Base-by-base conservation (phyloP, 345 rosid species). In the Brassica rapa region DNA sequence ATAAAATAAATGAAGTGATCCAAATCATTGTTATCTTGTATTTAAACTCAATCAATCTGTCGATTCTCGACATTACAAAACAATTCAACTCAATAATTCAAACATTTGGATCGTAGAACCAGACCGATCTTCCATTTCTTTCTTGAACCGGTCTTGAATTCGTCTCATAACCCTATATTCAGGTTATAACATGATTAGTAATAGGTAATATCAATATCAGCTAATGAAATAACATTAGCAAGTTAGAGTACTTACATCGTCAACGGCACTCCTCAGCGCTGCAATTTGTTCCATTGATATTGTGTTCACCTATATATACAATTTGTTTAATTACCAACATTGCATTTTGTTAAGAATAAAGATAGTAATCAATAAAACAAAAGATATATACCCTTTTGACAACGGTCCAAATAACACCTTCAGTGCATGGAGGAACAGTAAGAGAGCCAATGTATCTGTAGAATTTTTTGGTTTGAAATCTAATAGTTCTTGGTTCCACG, bases 381-480 rank as follows among this genome's bases (percentile, higher is more conserved):
- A 32, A 51, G 0, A 12, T 37, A 9, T 12, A 33, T 63, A 88
- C 95, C 91, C 77, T 84, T 41, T 80, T 78, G 16, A 79, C 66
- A 8, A 90, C 49, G 6, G 91, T 92, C 97, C 97, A 92, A 70
- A 88, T 46, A 51, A 89, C 87, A 4, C 93, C 96, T 82, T 92
- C 92, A 0, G 87, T 89, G 82, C 97, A 90, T 0, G 94, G 93
- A 81, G 97, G 92, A 79, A 41, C 55, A 2, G 96, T 87, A 7
- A 90, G 86, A 11, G 94, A 90, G 12, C 96, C 97, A 1, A 84
- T 69, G 60, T 90, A 90, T 86, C 96, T 82, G 80, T 82, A 89
- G 35, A 89, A 88, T 62, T 85, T 83, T 72, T 84, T 78, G 74
- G 88, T 84, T 6, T 87, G 86, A 61, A 85, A 86, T 62, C 77